Evolutionary conservation across 768 basidiomycete species (phyloP).

Genomic region (Filobasidium floriforme): DNA sequence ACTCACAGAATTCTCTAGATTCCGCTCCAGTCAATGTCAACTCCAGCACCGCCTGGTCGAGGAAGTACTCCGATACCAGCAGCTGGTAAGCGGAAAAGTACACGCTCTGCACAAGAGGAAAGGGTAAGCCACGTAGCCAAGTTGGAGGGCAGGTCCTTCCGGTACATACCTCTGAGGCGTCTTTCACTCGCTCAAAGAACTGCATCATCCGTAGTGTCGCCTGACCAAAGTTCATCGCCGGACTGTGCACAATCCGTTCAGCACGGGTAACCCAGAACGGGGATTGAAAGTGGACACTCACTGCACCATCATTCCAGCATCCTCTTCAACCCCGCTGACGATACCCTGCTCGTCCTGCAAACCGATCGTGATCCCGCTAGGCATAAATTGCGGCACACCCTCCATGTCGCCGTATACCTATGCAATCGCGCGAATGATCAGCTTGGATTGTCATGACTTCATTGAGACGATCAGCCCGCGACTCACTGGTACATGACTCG

Average conservation of each 20-base stretch:
- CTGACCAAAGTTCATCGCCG: slow-evolving; percentile 1
- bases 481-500: too few relatives aligned
- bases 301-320: not conserved
- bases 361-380: slow-evolving; percentile 2
- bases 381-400: not conserved
- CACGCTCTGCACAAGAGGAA: not conserved
- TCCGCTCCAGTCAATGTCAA: not conserved
- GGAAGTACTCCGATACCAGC: not conserved
- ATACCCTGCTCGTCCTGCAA: slow-evolving; percentile 1
- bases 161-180: not conserved
- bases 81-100: not conserved
- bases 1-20: not conserved
- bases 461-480: too few relatives aligned
- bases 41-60: not conserved
- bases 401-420: too few relatives aligned
- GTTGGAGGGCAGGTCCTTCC: too few relatives aligned
- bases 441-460: too few relatives aligned
- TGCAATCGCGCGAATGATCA: too few relatives aligned
- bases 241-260: not conserved
- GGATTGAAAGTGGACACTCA: not conserved
- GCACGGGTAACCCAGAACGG: not conserved
- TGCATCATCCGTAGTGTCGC: slow-evolving; percentile 1
- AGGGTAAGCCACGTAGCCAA: too few relatives aligned
- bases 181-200: not conserved
- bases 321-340: not conserved